A percentile compares a stretch with the other conserved stretches of the same genome.
These are phyloP conservation scores for Phytophthora syringae DNA, from an alignment of 352 stramenopile genomes.

Conservation along the genomic window DNA sequence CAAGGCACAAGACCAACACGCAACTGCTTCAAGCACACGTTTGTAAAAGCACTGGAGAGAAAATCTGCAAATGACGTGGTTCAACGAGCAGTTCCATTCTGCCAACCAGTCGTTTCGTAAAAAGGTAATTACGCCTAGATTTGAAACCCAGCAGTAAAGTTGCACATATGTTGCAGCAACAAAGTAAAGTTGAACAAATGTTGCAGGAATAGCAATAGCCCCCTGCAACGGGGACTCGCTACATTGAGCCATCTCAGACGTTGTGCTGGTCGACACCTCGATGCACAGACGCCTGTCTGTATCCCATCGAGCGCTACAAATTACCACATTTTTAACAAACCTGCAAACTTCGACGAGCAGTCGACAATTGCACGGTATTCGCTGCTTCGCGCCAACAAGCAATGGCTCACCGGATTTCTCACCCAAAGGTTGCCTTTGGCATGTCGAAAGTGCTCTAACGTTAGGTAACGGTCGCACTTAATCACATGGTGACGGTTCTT, in stretches of 20 bases:
- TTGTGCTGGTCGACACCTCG: neutral
- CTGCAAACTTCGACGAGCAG: slow-evolving; percentile 9
- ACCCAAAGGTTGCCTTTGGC: no score
- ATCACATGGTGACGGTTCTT: neutral
- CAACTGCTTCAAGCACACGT: neutral
- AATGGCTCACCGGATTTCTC: no score
- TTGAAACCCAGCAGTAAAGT: no score
- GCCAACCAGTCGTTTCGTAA: slow-evolving; percentile 31
- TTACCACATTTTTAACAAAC: no score
- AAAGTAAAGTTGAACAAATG: no score
- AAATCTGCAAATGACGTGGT: slow-evolving; percentile 19
- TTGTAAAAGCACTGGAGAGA: no score
- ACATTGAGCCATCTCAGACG: neutral
- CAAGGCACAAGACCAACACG: neutral
- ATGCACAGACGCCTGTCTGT: slow-evolving; percentile 4
- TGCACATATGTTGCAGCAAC: neutral
- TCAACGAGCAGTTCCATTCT: neutral
- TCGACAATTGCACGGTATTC: slow-evolving; percentile 5
- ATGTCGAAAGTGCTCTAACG: no score
- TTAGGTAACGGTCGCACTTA: neutral
- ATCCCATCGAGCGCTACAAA: neutral
- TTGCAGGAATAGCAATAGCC: no score
- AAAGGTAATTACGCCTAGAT: slow-evolving; percentile 21
- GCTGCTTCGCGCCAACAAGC: neutral
- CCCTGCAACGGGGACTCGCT: neutral